Base-by-base conservation (phyloP, 2,329 filamentous ascomycete species). In the Periglandula ipomoeae region DNA sequence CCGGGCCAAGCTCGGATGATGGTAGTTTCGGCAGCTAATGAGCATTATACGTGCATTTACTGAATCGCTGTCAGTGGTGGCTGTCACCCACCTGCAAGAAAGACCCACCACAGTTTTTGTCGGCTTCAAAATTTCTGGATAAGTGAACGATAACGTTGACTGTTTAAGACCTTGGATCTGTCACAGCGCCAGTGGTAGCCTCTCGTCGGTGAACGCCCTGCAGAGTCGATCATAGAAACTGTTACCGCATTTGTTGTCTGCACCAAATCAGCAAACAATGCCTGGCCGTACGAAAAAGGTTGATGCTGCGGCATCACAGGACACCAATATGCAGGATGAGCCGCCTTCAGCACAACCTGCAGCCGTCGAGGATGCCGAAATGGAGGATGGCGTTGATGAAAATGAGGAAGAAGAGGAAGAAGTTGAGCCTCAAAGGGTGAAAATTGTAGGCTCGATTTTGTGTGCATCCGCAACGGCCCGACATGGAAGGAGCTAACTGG, bases 361-460 rank as follows among this genome's bases (percentile, higher is more conserved):
- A 44, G 56, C 57, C 20, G 59, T 52, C 38, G 62, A 64, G 39
- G 68, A 71, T 48, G 64, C 63, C 8, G 65, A 63, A 40, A 61
- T 57, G 56, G 52, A 53, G 26, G 57, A 61, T 22, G 56, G 57
- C 15, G 58, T 57, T 10, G 58, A 60, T 4, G 59, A 57, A 13
- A 65, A 62, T 11, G 61, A 60, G 34, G 61, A 66, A 8, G 66
- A 64, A n/a, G 73, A 75, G 45, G 71, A 75, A 48, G 71, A 75
- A 44, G 64, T 68, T 20, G 71, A 75, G 52, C 53, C 64, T 3
- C 79, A 81, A 65, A 71, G 80, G 56, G 80, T 86, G 41, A 73
- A 75, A 55, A 78, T 86, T 62, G 82, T 86, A 64, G 59, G 71
- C 53, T 15, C 40, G n/a, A n/a, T 17, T 42, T 20, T 20, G 9